Evolutionary conservation across 768 basidiomycete genomes (phyloP).

Genomic region (Lactarius tabidus): DNA sequence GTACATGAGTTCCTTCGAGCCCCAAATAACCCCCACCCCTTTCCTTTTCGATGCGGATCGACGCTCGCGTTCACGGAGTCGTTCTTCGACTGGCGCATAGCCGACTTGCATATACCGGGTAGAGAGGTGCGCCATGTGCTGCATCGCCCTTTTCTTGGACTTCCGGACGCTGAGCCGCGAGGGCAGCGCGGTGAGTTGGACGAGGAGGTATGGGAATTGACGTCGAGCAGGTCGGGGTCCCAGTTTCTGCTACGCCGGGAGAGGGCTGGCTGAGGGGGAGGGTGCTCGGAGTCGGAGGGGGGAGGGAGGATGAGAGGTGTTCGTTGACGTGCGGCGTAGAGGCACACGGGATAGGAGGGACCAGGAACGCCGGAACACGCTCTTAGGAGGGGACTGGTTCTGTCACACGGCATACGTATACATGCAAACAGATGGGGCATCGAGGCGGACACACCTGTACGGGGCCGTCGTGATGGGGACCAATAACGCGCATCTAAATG

Average conservation of each 20-base stretch:
- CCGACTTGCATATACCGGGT: background rate
- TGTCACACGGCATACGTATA: slow-evolving; percentile 4
- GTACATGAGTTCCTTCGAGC: background rate
- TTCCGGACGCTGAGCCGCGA: background rate
- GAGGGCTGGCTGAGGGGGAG: too few species aligned
- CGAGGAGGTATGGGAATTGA: slow-evolving; percentile 3
- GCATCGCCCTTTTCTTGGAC: background rate
- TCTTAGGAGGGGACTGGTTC: background rate
- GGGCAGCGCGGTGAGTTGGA: background rate
- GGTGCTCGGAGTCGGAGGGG: too few species aligned
- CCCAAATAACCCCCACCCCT: background rate
- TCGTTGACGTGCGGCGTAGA: background rate
- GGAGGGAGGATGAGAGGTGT: slow-evolving; percentile 1
- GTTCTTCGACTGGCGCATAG: background rate
- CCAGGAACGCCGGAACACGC: background rate
- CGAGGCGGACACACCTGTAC: too few species aligned
- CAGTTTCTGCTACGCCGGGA: background rate
- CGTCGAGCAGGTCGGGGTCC: background rate
- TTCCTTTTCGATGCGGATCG: background rate
- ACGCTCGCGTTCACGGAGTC: background rate
- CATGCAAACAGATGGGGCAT: background rate
- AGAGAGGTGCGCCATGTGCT: slow-evolving; percentile 1
- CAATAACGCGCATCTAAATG: too few species aligned
- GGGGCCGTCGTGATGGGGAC: too few species aligned
- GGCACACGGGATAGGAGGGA: background rate